A percentile compares a stretch with the other conserved stretches of the same genome.
Evolutionary conservation across 345 rosid genomes (phyloP).

Genomic region (Aquilaria yunnanensis): DNA sequence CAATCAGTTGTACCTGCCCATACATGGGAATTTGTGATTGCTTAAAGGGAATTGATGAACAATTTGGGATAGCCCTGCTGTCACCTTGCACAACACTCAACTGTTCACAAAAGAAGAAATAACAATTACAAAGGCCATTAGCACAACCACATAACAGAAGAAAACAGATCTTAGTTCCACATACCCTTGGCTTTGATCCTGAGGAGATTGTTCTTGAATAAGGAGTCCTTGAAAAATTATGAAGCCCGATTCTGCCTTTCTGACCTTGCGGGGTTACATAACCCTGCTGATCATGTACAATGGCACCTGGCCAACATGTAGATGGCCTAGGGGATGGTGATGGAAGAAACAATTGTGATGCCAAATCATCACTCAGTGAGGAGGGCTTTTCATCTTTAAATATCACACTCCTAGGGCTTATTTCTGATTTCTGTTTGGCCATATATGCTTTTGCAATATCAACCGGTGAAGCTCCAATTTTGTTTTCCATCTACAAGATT

Average conservation of each 20-base stretch:
- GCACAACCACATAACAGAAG: background rate
- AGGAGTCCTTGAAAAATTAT: conserved; percentile 68
- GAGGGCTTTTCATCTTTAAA: conserved; percentile 39
- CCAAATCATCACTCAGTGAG: conserved; percentile 26
- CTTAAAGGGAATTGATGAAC: conserved; percentile 38
- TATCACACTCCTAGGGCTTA: conserved; percentile 33
- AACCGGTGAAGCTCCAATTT: conserved; percentile 62
- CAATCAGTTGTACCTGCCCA: conserved; percentile 43
- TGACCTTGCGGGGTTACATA: conserved; percentile 65
- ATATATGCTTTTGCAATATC: conserved; percentile 83
- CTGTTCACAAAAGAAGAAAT: conserved; percentile 22
- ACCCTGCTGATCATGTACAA: conserved; percentile 45
- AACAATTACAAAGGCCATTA: conserved; percentile 14
- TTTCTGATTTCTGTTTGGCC: conserved; percentile 45
- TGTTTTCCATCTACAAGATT: conserved; percentile 28
- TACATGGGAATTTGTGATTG: conserved; percentile 38
- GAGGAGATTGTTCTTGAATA: conserved; percentile 65
- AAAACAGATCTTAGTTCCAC: conserved; percentile 16
- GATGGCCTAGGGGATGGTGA: conserved; percentile 53
- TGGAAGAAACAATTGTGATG: conserved; percentile 34
- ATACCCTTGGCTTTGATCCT: conserved; percentile 65
- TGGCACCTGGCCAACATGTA: conserved; percentile 86
- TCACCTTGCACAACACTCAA: conserved; percentile 40
- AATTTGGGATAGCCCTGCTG: conserved; percentile 28
- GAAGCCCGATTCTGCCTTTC: conserved; percentile 54